Evolutionary conservation across 2,329 filamentous ascomycete species (phyloP).

Genomic region (Neurospora sp.): DNA sequence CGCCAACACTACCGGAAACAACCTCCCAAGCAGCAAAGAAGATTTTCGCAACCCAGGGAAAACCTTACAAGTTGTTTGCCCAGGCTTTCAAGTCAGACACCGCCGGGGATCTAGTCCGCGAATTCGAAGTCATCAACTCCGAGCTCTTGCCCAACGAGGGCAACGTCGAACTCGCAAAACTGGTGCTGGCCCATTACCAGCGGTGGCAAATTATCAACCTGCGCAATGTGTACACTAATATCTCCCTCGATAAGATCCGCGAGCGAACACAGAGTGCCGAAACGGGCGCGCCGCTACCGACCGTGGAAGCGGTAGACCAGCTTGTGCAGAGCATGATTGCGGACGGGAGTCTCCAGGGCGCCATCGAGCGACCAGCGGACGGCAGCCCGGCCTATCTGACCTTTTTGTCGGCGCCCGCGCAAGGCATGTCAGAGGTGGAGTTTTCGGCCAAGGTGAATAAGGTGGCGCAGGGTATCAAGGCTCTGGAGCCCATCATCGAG

Average conservation of each 20-base stretch:
- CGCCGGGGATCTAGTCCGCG: constrained; percentile 42
- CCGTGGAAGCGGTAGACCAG: constrained; percentile 32
- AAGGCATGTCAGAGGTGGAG: constrained; percentile 38
- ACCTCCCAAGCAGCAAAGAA: constrained; percentile 44
- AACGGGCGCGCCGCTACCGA: constrained; percentile 35
- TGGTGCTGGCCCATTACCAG: constrained; percentile 62
- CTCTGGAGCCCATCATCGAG: constrained; percentile 37
- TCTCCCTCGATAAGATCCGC: constrained; percentile 45
- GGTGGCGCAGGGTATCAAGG: constrained; percentile 32
- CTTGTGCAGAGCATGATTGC: constrained; percentile 48
- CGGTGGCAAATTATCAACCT: constrained; percentile 68
- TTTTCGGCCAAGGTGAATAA: constrained; percentile 38
- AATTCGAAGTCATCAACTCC: constrained; percentile 45
- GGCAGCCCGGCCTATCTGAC: constrained; percentile 37
- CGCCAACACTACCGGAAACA: constrained; percentile 44
- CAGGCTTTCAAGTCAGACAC: constrained; percentile 52
- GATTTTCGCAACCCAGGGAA: constrained; percentile 48
- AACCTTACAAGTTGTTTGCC: constrained; percentile 62
- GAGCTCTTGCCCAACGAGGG: constrained; percentile 59
- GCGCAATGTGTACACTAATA: constrained; percentile 57
- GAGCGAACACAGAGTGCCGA: constrained; percentile 42
- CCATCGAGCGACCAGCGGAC: constrained; percentile 35
- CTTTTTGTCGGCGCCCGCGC: constrained; percentile 33
- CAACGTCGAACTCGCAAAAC: constrained; percentile 60
- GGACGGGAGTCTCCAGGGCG: constrained; percentile 41